Conservation (phyloP, 2,329 filamentous ascomycete species). For the Chalara sp. region DNA sequence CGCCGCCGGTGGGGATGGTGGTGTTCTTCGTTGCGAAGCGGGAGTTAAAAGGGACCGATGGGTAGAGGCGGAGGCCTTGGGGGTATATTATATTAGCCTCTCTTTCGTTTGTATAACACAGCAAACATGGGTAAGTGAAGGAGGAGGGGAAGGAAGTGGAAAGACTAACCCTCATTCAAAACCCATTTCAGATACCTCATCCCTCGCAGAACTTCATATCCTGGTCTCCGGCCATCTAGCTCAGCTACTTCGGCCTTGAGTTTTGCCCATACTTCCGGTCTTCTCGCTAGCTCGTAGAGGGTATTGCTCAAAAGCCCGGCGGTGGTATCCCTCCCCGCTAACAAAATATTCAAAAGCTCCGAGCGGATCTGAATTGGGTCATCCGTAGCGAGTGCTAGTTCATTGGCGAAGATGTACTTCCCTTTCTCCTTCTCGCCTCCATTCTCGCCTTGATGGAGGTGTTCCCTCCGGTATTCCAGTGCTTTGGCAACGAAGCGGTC, state of each 20-base stretch:
- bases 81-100: too few species aligned
- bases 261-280: constrained; percentile 7
- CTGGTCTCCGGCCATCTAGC: constrained; percentile 15
- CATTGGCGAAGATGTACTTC: constrained; percentile 40
- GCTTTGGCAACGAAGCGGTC: constrained; percentile 12
- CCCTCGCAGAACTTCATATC: neutral
- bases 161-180: neutral
- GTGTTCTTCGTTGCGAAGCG: constrained; percentile 38
- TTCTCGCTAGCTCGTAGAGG: constrained; percentile 7
- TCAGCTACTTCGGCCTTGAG: constrained; percentile 9
- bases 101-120: too few species aligned
- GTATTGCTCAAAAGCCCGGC: constrained; percentile 25
- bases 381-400: constrained; percentile 37
- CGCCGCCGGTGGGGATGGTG: constrained; percentile 23
- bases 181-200: neutral
- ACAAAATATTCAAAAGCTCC: constrained; percentile 12
- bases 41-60: constrained; percentile 38
- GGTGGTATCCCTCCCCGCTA: constrained; percentile 13
- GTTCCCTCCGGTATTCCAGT: constrained; percentile 1
- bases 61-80: constrained; percentile 1
- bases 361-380: constrained; percentile 24
- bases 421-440: constrained; percentile 8
- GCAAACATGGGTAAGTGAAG: neutral
- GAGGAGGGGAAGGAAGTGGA: neutral
- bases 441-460: constrained; percentile 8